Conservation (phyloP, 345 rosid species). For the Mercurialis annua region DNA sequence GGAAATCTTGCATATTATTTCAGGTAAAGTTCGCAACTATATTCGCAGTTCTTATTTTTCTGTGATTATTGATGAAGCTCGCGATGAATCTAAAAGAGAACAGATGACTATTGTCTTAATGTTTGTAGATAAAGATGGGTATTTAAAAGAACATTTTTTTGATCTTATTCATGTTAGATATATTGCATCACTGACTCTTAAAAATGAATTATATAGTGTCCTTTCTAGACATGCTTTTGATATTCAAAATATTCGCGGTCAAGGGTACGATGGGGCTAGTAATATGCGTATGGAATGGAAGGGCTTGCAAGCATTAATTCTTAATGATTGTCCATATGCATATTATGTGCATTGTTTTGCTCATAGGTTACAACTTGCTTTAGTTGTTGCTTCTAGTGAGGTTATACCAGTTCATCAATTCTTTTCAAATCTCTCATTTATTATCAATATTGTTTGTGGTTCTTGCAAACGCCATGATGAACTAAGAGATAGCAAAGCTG, state of each 20-base stretch:
- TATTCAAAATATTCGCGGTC: neutral
- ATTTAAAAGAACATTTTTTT: too few relatives aligned
- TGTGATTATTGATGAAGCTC: too few relatives aligned
- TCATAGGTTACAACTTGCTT: slow-evolving; percentile 6
- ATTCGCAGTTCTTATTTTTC: too few relatives aligned
- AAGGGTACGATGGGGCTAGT: slow-evolving; percentile 14
- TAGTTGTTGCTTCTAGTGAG: slow-evolving; percentile 6
- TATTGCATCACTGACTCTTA: neutral
- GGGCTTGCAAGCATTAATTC: neutral
- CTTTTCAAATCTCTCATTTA: slow-evolving; percentile 6
- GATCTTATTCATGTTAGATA: neutral
- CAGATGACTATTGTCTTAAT: too few relatives aligned
- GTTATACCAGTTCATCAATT: slow-evolving; percentile 1
- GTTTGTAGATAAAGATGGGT: too few relatives aligned
- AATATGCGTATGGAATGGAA: slow-evolving; percentile 10
- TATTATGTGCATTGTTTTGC: slow-evolving; percentile 14
- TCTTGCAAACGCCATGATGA: slow-evolving; percentile 1
- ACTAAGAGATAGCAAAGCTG: neutral
- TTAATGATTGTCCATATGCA: neutral
- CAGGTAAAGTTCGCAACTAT: too few relatives aligned
- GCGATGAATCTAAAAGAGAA: too few relatives aligned
- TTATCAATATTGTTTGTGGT: neutral
- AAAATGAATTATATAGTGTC: neutral
- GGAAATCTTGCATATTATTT: too few relatives aligned
- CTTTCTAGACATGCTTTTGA: slow-evolving; percentile 1